Percentiles rank a stretch among this genome's conserved stretches.
Conservation (phyloP, 441 rosid genomes). For the Manihot esculenta region DNA sequence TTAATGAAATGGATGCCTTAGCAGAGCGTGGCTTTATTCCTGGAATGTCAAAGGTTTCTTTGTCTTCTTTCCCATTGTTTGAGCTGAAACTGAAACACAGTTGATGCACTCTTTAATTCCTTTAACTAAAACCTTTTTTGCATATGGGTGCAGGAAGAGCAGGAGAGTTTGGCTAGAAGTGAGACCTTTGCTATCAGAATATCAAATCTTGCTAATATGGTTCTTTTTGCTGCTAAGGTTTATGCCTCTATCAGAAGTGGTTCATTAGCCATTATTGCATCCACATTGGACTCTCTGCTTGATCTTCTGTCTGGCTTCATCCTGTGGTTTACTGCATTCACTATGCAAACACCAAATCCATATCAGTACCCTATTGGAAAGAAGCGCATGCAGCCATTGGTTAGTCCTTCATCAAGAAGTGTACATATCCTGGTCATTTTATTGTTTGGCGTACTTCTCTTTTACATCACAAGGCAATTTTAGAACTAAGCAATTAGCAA, state of each 20-base stretch:
- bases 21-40: constrained; percentile 88
- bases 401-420: constrained; percentile 33
- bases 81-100: neutral
- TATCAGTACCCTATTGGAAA: constrained; percentile 96
- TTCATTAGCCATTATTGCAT: constrained; percentile 89
- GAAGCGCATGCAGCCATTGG: constrained; percentile 98
- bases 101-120: neutral
- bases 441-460: neutral
- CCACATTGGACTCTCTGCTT: constrained; percentile 93
- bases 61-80: constrained; percentile 6
- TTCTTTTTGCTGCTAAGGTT: constrained; percentile 87
- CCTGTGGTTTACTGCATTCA: constrained; percentile 95
- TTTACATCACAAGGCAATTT: neutral
- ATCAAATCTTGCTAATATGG: constrained; percentile 86
- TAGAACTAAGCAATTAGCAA: neutral
- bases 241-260: constrained; percentile 86
- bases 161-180: constrained; percentile 73
- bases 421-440: neutral
- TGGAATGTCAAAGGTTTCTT: constrained; percentile 71
- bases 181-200: constrained; percentile 85
- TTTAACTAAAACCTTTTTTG: constrained; percentile 18
- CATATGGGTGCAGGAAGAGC: constrained; percentile 65
- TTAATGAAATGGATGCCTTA: constrained; percentile 89
- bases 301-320: constrained; percentile 97
- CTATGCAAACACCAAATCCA: constrained; percentile 90